Base-by-base conservation (phyloP, 768 basidiomycete genomes). In the Lentinula detonsa region DNA sequence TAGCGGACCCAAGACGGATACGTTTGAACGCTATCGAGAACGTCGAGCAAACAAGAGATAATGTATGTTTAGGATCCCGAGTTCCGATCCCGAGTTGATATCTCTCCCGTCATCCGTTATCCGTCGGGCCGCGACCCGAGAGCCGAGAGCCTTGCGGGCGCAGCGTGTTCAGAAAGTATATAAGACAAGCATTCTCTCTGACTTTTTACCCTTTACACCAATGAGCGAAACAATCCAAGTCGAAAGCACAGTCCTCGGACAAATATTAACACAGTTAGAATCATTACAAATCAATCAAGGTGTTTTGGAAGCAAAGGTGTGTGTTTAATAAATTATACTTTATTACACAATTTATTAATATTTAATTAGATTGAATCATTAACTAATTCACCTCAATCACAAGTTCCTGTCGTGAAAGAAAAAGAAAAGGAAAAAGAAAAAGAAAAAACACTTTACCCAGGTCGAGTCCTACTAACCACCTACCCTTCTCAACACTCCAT, bases 401-500 rank as follows among this genome's bases (percentile, higher is more conserved):
- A 23, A 28, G 28, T 28, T 0, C 2, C 28, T 3, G 3, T 28
- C 28, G 28, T 28, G 0, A 28, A 28, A 28, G 28, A 28, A 28
- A 4, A 3, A 28, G 28, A 28, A 28, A 28, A 28, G 3, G 28
- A 28, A 28, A 62, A 55, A 55, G 55, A 43, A 43, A 35, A 39
- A 21, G 90, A 91, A 74, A 90, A 78, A 67, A 66, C 82, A 34
- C 71, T 95, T 21, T 97, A 97, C 70, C 92, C 93, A 6, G 86
- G 86, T 4, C 80, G 93, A 39, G 89, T 95, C 31, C 78, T 92
- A 61, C 77, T 96, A 21, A 93, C 92, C 4, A 95, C 93, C 1
- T 96, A 97, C 71, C 94, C 95, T n/a, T 91, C 90, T 68, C 94
- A 97, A 68, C 86, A 91, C 68, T 93, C 93, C 7, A 93, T 95